Evolutionary conservation across 257 asterid genomes (phyloP), one percentile per base, ranked within the genome.

Genomic region (Solanum tarijense): DNA sequence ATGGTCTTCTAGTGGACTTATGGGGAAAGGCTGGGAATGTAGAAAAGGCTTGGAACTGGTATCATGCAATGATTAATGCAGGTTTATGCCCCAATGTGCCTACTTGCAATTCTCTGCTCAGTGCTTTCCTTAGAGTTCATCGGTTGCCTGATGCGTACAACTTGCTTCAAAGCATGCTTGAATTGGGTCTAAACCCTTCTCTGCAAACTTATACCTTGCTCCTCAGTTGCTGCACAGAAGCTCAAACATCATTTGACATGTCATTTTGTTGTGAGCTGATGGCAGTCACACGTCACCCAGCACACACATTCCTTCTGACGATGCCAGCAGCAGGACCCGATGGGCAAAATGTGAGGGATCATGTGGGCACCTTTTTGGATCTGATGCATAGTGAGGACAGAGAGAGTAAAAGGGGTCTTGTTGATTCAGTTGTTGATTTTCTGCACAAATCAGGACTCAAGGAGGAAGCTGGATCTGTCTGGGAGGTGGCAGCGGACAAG

Each of bases 361-460:
- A 97, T 27, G 99, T 91, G 21, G 94, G 95, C 92, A 86, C 46
- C 72, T 97, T 97, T 89, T 91, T 97, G n/a, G 98, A 96, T 76
- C 89, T 94, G 90, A 95, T 97, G 98, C 98, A 96, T 41, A 97
- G 99, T 2, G 99, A 97, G 86, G 98, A 97, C 46, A 93, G 99
- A 89, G 99, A 97, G 81, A 97, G 99, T 84, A 97, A 97, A 88
- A 93, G 99, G 62, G 99, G 99, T 29, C 94, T 97, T 4, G 93
- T 96, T 39, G 99, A 96, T 74, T 95, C 99, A 1, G 98, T 96
- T 13, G 94, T 97, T 14, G 99, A 96, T 88, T 97, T 97, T 88
- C 94, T 97, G 39, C 98, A 95, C 90, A 97, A 97, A 86, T 90
- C 95, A 1, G 99, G 99, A 36, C 94, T 96, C 5, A 97, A 97